Percentiles rank a stretch among this genome's conserved stretches.
Conservation (phyloP, 73 alveolate genomes). For the Symbiodinium pilosum region DNA sequence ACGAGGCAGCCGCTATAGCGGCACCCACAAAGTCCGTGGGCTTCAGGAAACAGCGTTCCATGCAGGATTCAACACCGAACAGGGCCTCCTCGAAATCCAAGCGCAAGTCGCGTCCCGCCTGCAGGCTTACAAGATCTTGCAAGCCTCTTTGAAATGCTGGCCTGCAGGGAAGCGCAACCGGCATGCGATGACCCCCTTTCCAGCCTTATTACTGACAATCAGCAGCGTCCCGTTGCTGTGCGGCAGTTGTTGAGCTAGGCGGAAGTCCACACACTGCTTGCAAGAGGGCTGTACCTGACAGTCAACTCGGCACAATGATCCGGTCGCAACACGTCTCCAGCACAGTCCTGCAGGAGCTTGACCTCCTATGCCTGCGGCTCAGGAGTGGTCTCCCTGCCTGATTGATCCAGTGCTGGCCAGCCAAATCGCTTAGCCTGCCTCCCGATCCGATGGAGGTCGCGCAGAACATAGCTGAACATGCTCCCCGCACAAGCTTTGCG, state of each 20-base stretch:
- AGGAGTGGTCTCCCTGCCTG: background rate
- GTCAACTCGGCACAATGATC: background rate
- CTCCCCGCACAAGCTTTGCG: too few species aligned
- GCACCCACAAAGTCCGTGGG: slow-evolving; percentile 39
- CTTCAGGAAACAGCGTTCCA: slow-evolving; percentile 29
- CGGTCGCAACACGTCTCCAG: background rate
- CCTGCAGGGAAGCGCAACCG: background rate
- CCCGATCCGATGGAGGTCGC: too few species aligned
- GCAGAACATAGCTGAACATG: too few species aligned
- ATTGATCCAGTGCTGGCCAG: background rate
- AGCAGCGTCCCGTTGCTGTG: slow-evolving; percentile 37
- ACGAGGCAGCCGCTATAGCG: slow-evolving; percentile 4
- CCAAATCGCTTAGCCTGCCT: too few species aligned
- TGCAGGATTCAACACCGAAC: slow-evolving; percentile 47
- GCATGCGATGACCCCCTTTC: background rate
- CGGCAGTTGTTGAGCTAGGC: background rate
- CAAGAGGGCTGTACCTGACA: slow-evolving; percentile 42
- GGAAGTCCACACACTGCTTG: slow-evolving; percentile 7
- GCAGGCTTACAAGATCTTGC: background rate
- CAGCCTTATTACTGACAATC: slow-evolving; percentile 81
- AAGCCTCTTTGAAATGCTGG: background rate
- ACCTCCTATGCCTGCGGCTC: background rate
- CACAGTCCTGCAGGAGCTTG: background rate
- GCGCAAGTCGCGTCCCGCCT: slow-evolving; percentile 23
- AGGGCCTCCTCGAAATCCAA: slow-evolving; percentile 17